phyloP scores from a whole-genome alignment of 2,329 filamentous ascomycete genomes.

The Pseudogymnoascus sp. region DNA sequence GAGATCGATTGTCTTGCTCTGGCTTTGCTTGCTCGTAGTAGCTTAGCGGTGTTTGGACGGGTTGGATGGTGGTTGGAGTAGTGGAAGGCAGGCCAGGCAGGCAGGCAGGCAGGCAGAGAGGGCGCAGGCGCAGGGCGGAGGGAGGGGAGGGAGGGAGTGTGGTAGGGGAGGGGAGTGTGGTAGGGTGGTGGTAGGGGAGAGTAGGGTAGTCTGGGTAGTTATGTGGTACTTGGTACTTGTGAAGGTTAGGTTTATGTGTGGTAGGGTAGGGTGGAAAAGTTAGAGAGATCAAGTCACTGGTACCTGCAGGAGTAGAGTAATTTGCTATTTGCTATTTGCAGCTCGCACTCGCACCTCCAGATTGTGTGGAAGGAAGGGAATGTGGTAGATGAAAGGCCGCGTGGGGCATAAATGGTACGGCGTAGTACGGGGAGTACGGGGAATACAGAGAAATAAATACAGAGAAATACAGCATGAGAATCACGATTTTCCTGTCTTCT shows the following conservation, averaged over 20 bases:
- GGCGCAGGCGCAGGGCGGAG: not conserved
- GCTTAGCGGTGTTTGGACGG: constrained; percentile 10
- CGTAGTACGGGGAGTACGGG: not conserved
- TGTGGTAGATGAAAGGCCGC: not conserved
- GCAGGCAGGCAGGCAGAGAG: constrained; percentile 2
- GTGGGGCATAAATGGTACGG: not conserved
- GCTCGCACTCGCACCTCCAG: too few species aligned
- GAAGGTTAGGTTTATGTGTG: not conserved
- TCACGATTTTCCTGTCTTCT: not conserved
- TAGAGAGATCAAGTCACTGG: not conserved
- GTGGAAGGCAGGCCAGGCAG: not conserved
- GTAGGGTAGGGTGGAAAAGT: not conserved
- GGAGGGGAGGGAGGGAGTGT: not conserved
- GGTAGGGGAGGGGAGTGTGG: not conserved
- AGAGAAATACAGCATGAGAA: not conserved
- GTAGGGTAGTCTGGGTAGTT: too few species aligned
- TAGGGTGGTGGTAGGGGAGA: too few species aligned
- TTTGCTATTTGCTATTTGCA: too few species aligned
- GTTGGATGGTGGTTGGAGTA: not conserved
- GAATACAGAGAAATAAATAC: not conserved
- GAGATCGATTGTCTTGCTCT: constrained; percentile 10
- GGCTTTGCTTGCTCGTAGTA: constrained; percentile 1
- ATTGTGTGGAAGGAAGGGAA: not conserved
- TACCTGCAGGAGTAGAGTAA: not conserved
- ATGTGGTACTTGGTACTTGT: too few species aligned